These are phyloP conservation scores for Haberlea rhodopensis DNA, from an alignment of 257 asterid species.

Conservation along the genomic window DNA sequence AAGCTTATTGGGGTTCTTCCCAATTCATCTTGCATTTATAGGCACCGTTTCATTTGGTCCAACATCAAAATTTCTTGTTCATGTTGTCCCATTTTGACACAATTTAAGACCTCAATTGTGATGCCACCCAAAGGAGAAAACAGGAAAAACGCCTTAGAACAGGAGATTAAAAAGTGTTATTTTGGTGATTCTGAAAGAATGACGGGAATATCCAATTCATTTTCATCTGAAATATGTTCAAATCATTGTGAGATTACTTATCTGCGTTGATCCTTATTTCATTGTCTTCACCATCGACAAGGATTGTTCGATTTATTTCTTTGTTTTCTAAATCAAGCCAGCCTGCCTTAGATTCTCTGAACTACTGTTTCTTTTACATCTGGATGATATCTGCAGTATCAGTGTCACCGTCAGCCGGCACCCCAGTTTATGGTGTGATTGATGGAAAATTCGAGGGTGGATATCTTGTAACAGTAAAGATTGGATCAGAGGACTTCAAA, in stretches of 20 bases:
- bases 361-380: neutral
- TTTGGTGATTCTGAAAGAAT: neutral
- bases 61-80: no score
- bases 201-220: neutral
- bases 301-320: no score
- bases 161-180: no score
- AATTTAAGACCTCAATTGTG: no score
- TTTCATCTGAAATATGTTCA: neutral
- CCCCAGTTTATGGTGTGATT: conserved; percentile 61
- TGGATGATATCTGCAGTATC: conserved; percentile 30
- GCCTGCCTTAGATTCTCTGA: neutral
- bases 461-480: conserved; percentile 67
- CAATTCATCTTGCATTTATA: neutral
- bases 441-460: conserved; percentile 92
- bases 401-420: conserved; percentile 30
- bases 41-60: neutral
- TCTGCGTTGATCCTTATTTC: no score
- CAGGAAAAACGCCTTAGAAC: neutral
- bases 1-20: neutral
- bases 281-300: no score
- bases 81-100: neutral
- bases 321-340: no score
- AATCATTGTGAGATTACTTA: no score
- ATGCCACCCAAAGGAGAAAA: no score
- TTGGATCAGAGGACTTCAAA: conserved; percentile 66